These are phyloP conservation scores for Kodamaea plutei DNA, from an alignment of 1,139 yeast genomes.

Conservation along the genomic window DNA sequence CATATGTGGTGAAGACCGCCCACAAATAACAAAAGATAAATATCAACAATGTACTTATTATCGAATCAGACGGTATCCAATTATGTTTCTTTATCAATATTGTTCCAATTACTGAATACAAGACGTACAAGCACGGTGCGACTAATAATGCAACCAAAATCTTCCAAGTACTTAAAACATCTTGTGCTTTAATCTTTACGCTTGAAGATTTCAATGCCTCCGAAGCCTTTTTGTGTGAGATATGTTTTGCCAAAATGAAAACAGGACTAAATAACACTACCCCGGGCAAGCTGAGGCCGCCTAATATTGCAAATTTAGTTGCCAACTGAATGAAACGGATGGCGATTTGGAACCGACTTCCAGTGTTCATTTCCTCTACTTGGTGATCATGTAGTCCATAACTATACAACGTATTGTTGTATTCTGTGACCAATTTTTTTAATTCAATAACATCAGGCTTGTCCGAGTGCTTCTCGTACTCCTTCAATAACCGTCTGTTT, in stretches of 20 bases:
- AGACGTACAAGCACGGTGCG: slow-evolving; percentile 41
- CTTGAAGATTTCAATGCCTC: slow-evolving; percentile 84
- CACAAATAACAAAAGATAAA: slow-evolving; percentile 34
- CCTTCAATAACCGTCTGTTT: slow-evolving; percentile 78
- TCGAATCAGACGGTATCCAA: slow-evolving; percentile 4
- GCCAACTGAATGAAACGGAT: slow-evolving; percentile 51
- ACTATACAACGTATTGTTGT: slow-evolving; percentile 63
- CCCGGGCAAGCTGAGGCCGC: slow-evolving; percentile 77
- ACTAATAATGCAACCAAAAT: slow-evolving; percentile 41
- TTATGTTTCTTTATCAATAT: slow-evolving; percentile 22
- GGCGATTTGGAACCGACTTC: slow-evolving; percentile 42
- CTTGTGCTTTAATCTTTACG: slow-evolving; percentile 87
- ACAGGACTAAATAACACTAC: slow-evolving; percentile 81
- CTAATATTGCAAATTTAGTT: slow-evolving; percentile 49
- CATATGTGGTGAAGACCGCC: slow-evolving; percentile 41
- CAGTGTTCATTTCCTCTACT: slow-evolving; percentile 61
- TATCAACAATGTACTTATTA: slow-evolving; percentile 15
- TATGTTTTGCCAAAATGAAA: slow-evolving; percentile 68
- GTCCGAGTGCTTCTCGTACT: slow-evolving; percentile 70
- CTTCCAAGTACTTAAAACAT: slow-evolving; percentile 50
- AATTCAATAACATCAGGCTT: slow-evolving; percentile 64
- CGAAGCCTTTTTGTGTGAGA: slow-evolving; percentile 67
- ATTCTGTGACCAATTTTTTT: slow-evolving; percentile 57
- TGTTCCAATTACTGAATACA: slow-evolving; percentile 39
- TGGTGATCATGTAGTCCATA: slow-evolving; percentile 86